Percentiles rank a stretch among this genome's conserved stretches.
phyloP scores from a whole-genome alignment of 2,329 filamentous ascomycete genomes.

The Phialocephala subalpina region DNA sequence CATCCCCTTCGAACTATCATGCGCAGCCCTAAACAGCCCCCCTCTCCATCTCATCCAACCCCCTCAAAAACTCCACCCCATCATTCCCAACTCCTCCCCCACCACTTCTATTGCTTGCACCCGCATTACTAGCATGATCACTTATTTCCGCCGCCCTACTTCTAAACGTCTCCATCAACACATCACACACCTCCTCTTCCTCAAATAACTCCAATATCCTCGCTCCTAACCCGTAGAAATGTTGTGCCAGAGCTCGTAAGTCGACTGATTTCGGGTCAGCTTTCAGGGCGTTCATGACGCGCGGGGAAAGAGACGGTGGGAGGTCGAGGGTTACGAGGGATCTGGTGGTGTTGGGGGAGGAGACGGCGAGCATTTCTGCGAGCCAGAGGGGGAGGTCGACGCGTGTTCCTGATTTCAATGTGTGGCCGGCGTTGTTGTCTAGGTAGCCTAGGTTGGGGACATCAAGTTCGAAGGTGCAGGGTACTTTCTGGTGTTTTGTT shows the following conservation, averaged over 20 bases:
- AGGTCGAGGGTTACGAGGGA: slow-evolving; percentile 83
- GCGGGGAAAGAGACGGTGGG: slow-evolving; percentile 76
- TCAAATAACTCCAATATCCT: slow-evolving; percentile 92
- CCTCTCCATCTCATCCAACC: slow-evolving; percentile 90
- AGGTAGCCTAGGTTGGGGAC: slow-evolving; percentile 88
- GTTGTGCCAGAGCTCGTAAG: slow-evolving; percentile 80
- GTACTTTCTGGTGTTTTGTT: slow-evolving; percentile 74
- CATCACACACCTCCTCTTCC: slow-evolving; percentile 80
- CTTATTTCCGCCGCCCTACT: slow-evolving; percentile 82
- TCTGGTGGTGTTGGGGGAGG: slow-evolving; percentile 53
- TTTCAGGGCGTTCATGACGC: slow-evolving; percentile 88
- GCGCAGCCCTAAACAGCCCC: slow-evolving; percentile 75
- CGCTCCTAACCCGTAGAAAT: slow-evolving; percentile 88
- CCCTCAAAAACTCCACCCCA: slow-evolving; percentile 83
- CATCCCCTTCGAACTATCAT: slow-evolving; percentile 75
- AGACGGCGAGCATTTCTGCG: slow-evolving; percentile 88
- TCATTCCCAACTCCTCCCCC: slow-evolving; percentile 75
- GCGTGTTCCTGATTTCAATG: slow-evolving; percentile 82
- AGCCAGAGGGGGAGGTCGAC: slow-evolving; percentile 92
- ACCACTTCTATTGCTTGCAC: slow-evolving; percentile 73
- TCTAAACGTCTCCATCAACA: slow-evolving; percentile 82
- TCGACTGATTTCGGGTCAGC: slow-evolving; percentile 89
- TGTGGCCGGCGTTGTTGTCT: slow-evolving; percentile 75
- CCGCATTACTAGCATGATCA: slow-evolving; percentile 87
- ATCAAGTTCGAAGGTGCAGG: slow-evolving; percentile 92